Base-by-base conservation (phyloP, 2,329 filamentous ascomycete species). In the Monosporascus sp. region DNA sequence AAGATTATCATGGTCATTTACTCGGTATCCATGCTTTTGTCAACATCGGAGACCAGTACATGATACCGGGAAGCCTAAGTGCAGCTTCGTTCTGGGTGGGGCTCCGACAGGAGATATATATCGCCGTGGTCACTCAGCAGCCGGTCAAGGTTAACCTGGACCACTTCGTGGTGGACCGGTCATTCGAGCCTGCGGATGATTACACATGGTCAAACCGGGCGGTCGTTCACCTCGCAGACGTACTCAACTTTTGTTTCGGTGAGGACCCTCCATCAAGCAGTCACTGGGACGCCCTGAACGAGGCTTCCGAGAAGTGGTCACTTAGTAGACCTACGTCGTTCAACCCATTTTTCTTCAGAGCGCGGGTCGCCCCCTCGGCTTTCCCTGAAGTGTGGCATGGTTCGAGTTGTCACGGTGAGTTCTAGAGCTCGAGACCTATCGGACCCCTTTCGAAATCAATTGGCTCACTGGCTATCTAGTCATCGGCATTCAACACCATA, bases 171-270 rank as follows among this genome's bases (percentile, higher is more conserved):
- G 73, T 81, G 41, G 77, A 82, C 58, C 73, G 75, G n/a, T 75
- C 73, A 0, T 71, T 80, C 9, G 68, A 71, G 2, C 67, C 72
- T 0, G 71, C 74, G 0, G 74, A 75, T 44, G 81, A 84, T 55
- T 77, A 76, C 54, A 72, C 72, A 1, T 84, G 81, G 81, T 78
- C 82, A 2, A 84, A 85, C 63, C 75, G 82, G 17, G 79, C 83
- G 17, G 75, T 87, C 0, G 75, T 83, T 3, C 79, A 83, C 59
- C 82, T 82, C 51, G 82, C 82, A n/a, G 81, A 85, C 55, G 80
- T 85, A 1, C 68, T 87, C 17, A 81, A 84, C 55, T 84, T 78
- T 59, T 87, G 83, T 62, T 86, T 85, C 58, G 74, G 76, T 2
- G 68, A 74, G 17, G 63, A 60, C 17, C 63, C 67, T 57, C 63